Conservation (phyloP, 129 eudicot genomes). For the Oenanthe sinensis region DNA sequence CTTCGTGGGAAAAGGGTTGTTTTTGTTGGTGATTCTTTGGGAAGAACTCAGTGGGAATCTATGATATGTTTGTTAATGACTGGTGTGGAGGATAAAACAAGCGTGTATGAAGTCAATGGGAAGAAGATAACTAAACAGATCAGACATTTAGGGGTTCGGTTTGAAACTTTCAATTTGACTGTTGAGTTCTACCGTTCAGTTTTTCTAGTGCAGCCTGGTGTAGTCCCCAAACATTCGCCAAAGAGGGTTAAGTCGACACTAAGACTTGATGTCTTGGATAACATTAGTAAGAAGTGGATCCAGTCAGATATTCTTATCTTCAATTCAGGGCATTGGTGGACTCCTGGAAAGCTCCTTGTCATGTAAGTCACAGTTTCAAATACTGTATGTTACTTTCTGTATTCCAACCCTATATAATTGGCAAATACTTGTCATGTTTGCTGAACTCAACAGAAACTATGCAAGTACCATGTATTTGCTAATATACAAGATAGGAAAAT, state of each 20-base stretch:
- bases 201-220: constrained; percentile 53
- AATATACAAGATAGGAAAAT: background rate
- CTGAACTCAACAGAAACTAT: background rate
- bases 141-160: constrained; percentile 66
- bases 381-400: background rate
- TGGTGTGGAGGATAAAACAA: constrained; percentile 61
- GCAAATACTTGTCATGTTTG: background rate
- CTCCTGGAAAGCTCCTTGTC: constrained; percentile 62
- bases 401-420: background rate
- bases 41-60: constrained; percentile 96
- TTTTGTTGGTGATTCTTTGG: constrained; percentile 90
- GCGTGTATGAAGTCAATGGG: constrained; percentile 70
- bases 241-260: constrained; percentile 60
- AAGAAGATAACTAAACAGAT: constrained; percentile 67
- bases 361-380: constrained; percentile 29
- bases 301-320: constrained; percentile 72
- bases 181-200: constrained; percentile 81
- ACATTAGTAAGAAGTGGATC: constrained; percentile 47
- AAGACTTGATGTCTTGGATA: constrained; percentile 65
- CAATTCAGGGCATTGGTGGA: constrained; percentile 96
- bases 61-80: constrained; percentile 83
- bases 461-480: background rate
- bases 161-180: constrained; percentile 43
- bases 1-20: constrained; percentile 79
- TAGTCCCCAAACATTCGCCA: constrained; percentile 56